phyloP scores from a whole-genome alignment of 176 grass and related monocot genomes.

The Triticum urartu region DNA sequence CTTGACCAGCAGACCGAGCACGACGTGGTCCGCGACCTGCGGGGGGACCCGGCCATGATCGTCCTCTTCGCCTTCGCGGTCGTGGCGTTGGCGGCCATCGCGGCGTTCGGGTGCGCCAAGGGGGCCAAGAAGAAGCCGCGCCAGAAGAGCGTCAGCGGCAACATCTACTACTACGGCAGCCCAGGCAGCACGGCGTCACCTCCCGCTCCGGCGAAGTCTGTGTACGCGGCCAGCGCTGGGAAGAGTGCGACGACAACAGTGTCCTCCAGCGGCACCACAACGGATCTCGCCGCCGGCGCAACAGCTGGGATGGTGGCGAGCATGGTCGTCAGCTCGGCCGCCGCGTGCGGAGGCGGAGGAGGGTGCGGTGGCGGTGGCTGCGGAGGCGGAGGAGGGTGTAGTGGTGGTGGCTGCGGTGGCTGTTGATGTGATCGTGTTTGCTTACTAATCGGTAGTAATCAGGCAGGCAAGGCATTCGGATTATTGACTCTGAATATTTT shows the following conservation, averaged over 20 bases:
- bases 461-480: not conserved
- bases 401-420: not conserved
- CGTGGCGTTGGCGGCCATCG: slow-evolving; percentile 36
- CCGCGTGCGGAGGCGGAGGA: slow-evolving; percentile 7
- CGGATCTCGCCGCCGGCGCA: slow-evolving; percentile 24
- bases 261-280: slow-evolving; percentile 19
- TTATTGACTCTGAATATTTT: not conserved
- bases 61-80: not conserved
- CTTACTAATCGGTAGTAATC: not conserved
- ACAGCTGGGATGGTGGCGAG: not conserved
- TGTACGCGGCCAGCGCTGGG: not conserved
- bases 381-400: not conserved
- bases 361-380: not conserved
- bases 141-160: slow-evolving; percentile 3
- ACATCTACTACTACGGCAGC: slow-evolving; percentile 41
- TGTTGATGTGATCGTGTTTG: not conserved
- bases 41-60: not conserved
- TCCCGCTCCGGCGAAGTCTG: not conserved
- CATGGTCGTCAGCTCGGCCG: slow-evolving; percentile 1
- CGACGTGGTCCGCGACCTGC: not conserved
- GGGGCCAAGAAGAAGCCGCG: slow-evolving; percentile 32
- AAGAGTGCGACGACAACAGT: not conserved
- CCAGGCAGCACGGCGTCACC: slow-evolving; percentile 25
- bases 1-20: not conserved
- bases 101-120: slow-evolving; percentile 46